These are phyloP conservation scores for Meripilus lineatus DNA, from an alignment of 1,284 basidiomycete species.

Conservation along the genomic window DNA sequence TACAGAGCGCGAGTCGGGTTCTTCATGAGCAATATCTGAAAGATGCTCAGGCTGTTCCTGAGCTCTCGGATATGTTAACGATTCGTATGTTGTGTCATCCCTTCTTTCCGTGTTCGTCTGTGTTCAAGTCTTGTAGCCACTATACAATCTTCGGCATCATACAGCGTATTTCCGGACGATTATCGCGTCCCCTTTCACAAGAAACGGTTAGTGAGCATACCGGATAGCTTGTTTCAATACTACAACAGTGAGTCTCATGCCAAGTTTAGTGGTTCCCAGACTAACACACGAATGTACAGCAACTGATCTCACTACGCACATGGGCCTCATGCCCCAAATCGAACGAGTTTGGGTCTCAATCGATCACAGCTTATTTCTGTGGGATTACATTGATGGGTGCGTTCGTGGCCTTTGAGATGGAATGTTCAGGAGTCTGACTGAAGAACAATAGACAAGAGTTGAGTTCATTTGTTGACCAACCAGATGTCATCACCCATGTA, in stretches of 20 bases:
- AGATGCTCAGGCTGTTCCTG: slow-evolving; percentile 68
- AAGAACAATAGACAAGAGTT: slow-evolving; percentile 62
- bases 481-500: slow-evolving; percentile 87
- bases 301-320: slow-evolving; percentile 56
- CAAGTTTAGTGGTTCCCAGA: background rate
- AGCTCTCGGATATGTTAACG: slow-evolving; percentile 60
- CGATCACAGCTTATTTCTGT: slow-evolving; percentile 91
- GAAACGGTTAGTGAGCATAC: slow-evolving; percentile 70
- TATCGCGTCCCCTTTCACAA: slow-evolving; percentile 80
- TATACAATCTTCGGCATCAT: slow-evolving; percentile 64
- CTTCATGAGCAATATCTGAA: slow-evolving; percentile 64
- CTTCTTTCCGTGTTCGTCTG: background rate
- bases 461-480: slow-evolving; percentile 86
- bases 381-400: slow-evolving; percentile 94
- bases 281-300: slow-evolving; percentile 33
- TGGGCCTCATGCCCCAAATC: slow-evolving; percentile 93
- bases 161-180: slow-evolving; percentile 75
- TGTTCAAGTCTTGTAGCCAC: slow-evolving; percentile 37
- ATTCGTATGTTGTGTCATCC: slow-evolving; percentile 37
- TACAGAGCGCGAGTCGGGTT: slow-evolving; percentile 61
- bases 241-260: slow-evolving; percentile 57
- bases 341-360: slow-evolving; percentile 95
- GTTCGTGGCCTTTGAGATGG: slow-evolving; percentile 22
- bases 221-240: slow-evolving; percentile 79
- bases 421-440: background rate